Base-by-base conservation (phyloP, 1,139 yeast genomes). In the Torulaspora pretoriensis region DNA sequence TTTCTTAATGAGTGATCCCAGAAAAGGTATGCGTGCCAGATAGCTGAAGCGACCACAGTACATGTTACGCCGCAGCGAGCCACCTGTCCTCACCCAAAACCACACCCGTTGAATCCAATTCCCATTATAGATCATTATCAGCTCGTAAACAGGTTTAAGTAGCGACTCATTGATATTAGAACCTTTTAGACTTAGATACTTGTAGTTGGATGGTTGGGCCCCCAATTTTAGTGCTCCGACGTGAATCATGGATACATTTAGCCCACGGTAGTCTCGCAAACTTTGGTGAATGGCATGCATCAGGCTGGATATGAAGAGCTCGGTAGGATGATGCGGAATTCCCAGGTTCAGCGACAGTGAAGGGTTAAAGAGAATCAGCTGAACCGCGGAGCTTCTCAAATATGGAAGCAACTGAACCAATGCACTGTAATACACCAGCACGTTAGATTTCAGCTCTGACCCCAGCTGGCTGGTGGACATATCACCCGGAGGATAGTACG, bases 141-240 rank as follows among this genome's bases (percentile, higher is more conserved):
- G 35, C 27, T 46, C 48, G 43, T 60, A 63, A 2, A 61, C 47
- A 2, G 66, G 65, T 8, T 37, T 42, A 27, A 60, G 51, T n/a
- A 63, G 40, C 8, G 55, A 45, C 1, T 38, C 49, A 14, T 53
- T 50, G 3, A 61, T 56, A 40, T 57, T 52, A 1, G 60, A 49
- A 5, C 67, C 67, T 17, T 36, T 37, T 13, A 50, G 33, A 5
- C 52, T 48, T 34, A 61, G 42, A 43, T 59, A 58, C 47, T 63
- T 63, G 44, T 61, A 63, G 38, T 58, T 61, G 10, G 65, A 61
- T 8, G 63, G 57, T 41, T 62, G 65, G 3, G 64, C 63, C 2
- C 59, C 61, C 24, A 63, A 50, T 37, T 57, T 57, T 30, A 63
- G 40, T 3, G 61, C 42, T 10, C 67, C 67, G 7, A 63, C 34